Evolutionary conservation across 345 rosid species (phyloP), one percentile per base, ranked within the genome.

Genomic region (Boechera retrofracta): DNA sequence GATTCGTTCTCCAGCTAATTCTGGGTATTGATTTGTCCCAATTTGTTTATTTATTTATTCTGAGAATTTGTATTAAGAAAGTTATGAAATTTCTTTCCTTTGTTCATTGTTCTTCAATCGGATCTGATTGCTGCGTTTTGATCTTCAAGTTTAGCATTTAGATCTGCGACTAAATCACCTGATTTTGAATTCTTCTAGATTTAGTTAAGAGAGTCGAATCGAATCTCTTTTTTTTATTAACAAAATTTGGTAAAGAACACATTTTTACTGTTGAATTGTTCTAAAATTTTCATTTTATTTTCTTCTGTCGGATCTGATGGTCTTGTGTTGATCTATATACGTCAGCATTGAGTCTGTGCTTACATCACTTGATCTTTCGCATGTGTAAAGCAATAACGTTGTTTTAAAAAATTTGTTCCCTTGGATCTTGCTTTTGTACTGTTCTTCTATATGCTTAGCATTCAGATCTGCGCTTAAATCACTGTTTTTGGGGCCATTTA

Each of bases 121-220:
- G 80, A 77, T 71, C 80, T 76, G 73, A 39, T 48, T 67, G 7
- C 5, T 0, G 29, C 2, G 33, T 16, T 12, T 16, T 21, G 63
- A 73, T 75, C 67, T 67, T 8, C 61, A 45, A 52, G 33, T 53
- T 53, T 41, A 44, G 65, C 71, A 63, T 54, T 55, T 77, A 71
- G 76, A 77, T 77, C 80, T 77, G 59, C 10, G 26, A 1, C 35
- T 68, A 3, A 2, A 10, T 68, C 69, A 61, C 48, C 8, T 26
- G 32, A 0, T 8, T 63, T 60, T 10, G 33, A 12, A 10, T 45
- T 66, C 5, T 31, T 1, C 16, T 13, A 45, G 73, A 41, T 35
- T 51, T 42, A 16, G 47, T 47, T 36, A 63, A 39, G 2, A 18
- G 29, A 56, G 2, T 44, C 44, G 48, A 11, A 16, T 59, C 8